Conservation (phyloP, 2,329 filamentous ascomycete species). For the Calonectria hawksworthii region DNA sequence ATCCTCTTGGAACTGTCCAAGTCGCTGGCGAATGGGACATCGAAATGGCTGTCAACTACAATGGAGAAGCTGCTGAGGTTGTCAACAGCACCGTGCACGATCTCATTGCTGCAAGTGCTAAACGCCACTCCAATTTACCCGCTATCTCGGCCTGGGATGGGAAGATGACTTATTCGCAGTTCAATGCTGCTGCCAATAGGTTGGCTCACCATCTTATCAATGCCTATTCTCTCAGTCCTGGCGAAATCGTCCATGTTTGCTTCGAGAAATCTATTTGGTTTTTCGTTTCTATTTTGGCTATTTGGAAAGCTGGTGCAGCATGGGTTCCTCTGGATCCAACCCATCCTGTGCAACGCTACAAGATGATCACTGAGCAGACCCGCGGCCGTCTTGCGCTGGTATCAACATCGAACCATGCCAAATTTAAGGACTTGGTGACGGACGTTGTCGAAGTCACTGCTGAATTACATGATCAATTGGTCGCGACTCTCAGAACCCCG, state of each 20-base stretch:
- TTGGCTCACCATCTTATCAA: conserved; percentile 22
- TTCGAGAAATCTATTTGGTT: conserved; percentile 33
- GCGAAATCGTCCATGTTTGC: conserved; percentile 21
- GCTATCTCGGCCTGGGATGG: conserved; percentile 44
- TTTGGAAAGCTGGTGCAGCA: conserved; percentile 51
- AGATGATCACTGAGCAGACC: background rate
- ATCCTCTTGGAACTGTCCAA: background rate
- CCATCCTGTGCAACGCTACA: conserved; percentile 47
- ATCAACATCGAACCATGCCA: background rate
- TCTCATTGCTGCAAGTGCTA: conserved; percentile 28
- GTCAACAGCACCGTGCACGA: conserved; percentile 31
- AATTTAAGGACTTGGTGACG: background rate
- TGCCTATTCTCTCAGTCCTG: background rate
- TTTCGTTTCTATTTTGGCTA: conserved; percentile 47
- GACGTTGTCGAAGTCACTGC: background rate
- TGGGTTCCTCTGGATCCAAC: conserved; percentile 53
- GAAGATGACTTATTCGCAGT: conserved; percentile 36
- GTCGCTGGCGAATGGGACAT: conserved; percentile 1
- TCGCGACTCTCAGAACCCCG: background rate
- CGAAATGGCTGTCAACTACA: background rate
- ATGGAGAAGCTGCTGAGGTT: background rate
- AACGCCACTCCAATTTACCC: conserved; percentile 18
- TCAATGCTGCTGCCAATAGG: conserved; percentile 21
- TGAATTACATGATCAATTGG: background rate
- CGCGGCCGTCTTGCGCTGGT: background rate